These are phyloP conservation scores for Cynara cardunculus DNA, from an alignment of 129 eudicot genomes.

Conservation along the genomic window DNA sequence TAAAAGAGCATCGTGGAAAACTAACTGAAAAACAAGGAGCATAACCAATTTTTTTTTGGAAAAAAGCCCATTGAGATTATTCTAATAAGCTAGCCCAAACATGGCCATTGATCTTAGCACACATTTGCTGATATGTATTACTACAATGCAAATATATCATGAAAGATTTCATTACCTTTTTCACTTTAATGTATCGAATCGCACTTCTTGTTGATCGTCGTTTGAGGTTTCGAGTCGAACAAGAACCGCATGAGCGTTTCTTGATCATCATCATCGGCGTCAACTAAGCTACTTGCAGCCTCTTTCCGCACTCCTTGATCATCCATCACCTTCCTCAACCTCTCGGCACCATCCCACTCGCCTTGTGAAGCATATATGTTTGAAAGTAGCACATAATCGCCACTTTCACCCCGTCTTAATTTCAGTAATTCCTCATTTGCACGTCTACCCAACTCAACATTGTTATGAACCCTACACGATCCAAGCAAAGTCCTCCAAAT, in stretches of 20 bases:
- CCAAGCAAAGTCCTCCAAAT: constrained; percentile 85
- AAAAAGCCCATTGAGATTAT: neutral
- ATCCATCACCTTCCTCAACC: constrained; percentile 63
- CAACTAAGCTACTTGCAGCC: constrained; percentile 57
- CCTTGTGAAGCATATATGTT: constrained; percentile 72
- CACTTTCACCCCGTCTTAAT: constrained; percentile 56
- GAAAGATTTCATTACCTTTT: neutral
- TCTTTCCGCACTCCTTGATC: constrained; percentile 69
- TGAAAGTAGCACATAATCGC: constrained; percentile 69
- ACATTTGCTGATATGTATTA: neutral
- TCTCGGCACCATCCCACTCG: constrained; percentile 68
- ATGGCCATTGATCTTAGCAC: neutral
- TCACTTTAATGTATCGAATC: constrained; percentile 2
- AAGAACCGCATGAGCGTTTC: constrained; percentile 34
- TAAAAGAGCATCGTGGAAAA: neutral
- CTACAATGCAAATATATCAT: neutral
- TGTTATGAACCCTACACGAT: constrained; percentile 58
- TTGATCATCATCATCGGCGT: constrained; percentile 36
- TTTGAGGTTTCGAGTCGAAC: constrained; percentile 30
- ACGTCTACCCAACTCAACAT: constrained; percentile 56
- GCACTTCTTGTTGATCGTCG: neutral
- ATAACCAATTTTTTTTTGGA: no score
- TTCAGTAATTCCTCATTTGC: constrained; percentile 52
- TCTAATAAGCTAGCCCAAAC: neutral
- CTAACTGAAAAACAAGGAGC: no score